Evolutionary conservation across 257 asterid genomes (phyloP).

Genomic region (Primulina tabacum): DNA sequence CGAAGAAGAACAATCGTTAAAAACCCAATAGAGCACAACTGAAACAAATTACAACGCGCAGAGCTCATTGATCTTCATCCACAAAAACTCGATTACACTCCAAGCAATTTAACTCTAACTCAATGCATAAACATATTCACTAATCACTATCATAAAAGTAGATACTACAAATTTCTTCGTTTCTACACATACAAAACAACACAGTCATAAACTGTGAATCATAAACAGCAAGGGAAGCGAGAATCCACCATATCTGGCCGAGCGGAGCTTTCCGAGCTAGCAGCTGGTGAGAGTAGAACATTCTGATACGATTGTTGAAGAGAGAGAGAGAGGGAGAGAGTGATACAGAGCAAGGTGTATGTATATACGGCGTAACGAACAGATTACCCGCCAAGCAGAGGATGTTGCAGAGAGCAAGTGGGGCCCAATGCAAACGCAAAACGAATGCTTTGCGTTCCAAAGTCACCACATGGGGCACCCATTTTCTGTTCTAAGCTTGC

Average conservation of each 20-base stretch:
- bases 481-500: not conserved
- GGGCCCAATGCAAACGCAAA: not conserved
- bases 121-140: not conserved
- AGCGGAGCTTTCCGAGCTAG: slow-evolving; percentile 95
- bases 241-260: slow-evolving; percentile 76
- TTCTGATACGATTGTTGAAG: slow-evolving; percentile 23
- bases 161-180: not conserved
- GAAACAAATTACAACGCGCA: not conserved
- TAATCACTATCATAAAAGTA: slow-evolving; percentile 4
- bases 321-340: slow-evolving; percentile 9
- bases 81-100: slow-evolving; percentile 1
- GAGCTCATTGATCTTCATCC: slow-evolving; percentile 1
- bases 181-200: not conserved
- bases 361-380: not conserved
- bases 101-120: slow-evolving; percentile 9
- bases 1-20: not conserved
- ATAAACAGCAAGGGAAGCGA: not conserved
- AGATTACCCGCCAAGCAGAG: not conserved
- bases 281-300: slow-evolving; percentile 90
- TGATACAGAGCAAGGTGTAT: not conserved
- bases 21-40: slow-evolving; percentile 21
- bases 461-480: not conserved
- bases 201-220: not conserved
- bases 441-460: not conserved
- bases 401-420: not conserved